phyloP scores from a whole-genome alignment of 169 alveolate genomes.

The Eimeria nieschulzi region DNA sequence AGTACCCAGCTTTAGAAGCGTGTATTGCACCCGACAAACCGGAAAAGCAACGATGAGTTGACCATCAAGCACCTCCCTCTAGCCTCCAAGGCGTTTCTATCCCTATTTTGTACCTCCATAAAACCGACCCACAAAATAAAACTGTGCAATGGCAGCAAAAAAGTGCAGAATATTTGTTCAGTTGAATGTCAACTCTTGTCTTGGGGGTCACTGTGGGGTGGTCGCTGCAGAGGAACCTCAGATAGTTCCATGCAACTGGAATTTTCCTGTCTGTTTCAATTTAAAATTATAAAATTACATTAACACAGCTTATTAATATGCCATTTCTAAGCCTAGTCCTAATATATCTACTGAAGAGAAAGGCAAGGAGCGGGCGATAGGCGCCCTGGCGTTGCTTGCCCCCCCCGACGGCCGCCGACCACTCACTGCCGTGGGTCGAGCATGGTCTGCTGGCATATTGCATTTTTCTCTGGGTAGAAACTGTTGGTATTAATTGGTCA shows the following conservation, averaged over 20 bases:
- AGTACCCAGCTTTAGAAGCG: too few relatives aligned
- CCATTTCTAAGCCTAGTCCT: neutral
- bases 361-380: conserved; percentile 67
- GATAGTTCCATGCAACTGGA: too few relatives aligned
- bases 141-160: too few relatives aligned
- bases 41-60: too few relatives aligned
- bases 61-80: too few relatives aligned
- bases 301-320: neutral
- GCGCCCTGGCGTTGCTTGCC: conserved; percentile 57
- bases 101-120: too few relatives aligned
- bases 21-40: too few relatives aligned
- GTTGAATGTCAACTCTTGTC: too few relatives aligned
- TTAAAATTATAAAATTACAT: neutral
- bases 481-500: neutral
- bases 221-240: neutral
- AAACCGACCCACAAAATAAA: too few relatives aligned
- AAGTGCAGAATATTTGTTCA: too few relatives aligned
- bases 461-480: conserved; percentile 42
- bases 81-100: too few relatives aligned
- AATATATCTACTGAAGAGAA: conserved; percentile 28
- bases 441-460: neutral
- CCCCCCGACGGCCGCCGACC: conserved; percentile 53
- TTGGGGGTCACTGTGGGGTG: conserved; percentile 9
- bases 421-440: conserved; percentile 12
- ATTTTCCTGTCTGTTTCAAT: too few relatives aligned